Percentiles rank a stretch among this genome's conserved stretches.
Conservation (phyloP, 345 rosid species). For the Populus euphratica region DNA sequence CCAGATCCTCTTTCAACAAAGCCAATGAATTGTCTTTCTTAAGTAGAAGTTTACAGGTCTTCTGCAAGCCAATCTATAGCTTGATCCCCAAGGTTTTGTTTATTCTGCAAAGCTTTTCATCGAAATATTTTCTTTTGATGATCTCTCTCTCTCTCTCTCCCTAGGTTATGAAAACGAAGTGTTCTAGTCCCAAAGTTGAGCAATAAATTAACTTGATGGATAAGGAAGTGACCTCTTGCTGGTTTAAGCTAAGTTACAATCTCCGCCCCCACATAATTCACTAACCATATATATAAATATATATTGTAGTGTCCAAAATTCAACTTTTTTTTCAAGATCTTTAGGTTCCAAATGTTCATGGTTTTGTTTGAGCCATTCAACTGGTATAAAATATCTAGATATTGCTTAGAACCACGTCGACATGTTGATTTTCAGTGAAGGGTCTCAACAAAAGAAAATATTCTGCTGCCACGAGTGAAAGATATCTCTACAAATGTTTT, state of each 20-base stretch:
- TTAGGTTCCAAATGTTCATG: not conserved
- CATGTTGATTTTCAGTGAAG: too few species aligned
- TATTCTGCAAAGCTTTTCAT: not conserved
- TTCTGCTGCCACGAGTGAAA: not conserved
- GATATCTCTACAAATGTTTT: not conserved
- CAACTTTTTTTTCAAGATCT: not conserved
- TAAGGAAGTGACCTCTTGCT: not conserved
- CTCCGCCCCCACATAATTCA: too few species aligned
- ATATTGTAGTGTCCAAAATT: not conserved
- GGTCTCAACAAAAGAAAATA: not conserved
- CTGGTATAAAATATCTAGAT: not conserved
- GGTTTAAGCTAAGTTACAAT: too few species aligned
- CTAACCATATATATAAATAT: too few species aligned
- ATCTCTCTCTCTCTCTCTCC: not conserved
- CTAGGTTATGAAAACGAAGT: not conserved
- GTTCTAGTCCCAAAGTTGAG: not conserved
- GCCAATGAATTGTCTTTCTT: not conserved
- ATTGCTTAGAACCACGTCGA: not conserved
- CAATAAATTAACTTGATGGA: not conserved
- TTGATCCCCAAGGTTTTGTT: not conserved
- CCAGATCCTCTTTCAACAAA: not conserved
- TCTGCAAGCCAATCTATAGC: not conserved
- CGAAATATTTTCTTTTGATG: not conserved
- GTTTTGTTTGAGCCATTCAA: not conserved
- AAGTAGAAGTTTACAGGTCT: not conserved